These are phyloP conservation scores for Trebouxia sp. DNA, from an alignment of 139 green algal genomes.

Conservation along the genomic window DNA sequence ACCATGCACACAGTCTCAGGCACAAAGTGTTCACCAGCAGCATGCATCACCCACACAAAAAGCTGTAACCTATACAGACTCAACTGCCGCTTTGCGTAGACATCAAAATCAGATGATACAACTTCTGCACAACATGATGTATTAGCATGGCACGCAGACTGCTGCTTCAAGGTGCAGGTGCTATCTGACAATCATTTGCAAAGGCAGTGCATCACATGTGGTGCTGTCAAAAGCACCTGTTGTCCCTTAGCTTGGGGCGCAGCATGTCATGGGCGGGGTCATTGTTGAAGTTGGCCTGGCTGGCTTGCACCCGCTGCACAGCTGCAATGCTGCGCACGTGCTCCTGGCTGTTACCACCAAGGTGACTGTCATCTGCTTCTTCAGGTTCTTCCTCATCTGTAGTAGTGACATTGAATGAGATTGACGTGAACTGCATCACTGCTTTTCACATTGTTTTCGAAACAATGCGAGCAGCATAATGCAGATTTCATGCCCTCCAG, in stretches of 20 bases:
- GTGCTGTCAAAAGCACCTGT: conserved; percentile 12
- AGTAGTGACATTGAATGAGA: too few species aligned
- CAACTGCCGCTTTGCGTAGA: too few species aligned
- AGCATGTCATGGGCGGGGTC: not conserved
- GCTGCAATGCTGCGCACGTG: conserved; percentile 15
- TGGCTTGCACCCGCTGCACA: conserved; percentile 7
- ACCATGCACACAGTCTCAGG: not conserved
- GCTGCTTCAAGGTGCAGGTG: too few species aligned
- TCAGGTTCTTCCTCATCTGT: not conserved
- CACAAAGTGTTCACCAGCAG: too few species aligned
- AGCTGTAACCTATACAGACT: not conserved
- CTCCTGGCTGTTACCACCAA: conserved; percentile 1
- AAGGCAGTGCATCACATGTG: not conserved
- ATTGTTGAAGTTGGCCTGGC: conserved; percentile 20
- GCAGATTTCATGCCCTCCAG: too few species aligned
- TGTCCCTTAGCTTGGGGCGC: conserved; percentile 3
- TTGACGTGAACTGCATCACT: too few species aligned
- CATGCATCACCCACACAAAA: not conserved
- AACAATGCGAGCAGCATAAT: too few species aligned
- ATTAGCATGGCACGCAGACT: too few species aligned
- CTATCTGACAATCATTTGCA: too few species aligned
- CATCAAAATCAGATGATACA: too few species aligned
- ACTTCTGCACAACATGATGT: too few species aligned
- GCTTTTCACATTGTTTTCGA: too few species aligned
- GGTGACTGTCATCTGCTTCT: not conserved